Evolutionary conservation across 306 rosid species (phyloP).

Genomic region (Crotalaria pallida): DNA sequence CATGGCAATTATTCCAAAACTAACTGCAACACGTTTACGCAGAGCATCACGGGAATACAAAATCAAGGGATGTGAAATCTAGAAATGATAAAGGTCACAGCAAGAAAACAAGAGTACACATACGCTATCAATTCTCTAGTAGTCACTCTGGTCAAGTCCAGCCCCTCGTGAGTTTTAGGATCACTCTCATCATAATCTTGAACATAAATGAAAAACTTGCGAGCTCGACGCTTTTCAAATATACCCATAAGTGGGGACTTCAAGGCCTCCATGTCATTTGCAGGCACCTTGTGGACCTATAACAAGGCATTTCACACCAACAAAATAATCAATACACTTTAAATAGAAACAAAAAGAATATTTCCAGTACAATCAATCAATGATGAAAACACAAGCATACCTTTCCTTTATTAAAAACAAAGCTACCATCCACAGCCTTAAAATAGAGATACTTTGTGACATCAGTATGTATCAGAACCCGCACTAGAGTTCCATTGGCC

Average conservation of each 20-base stretch:
- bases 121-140: constrained; percentile 85
- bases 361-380: background rate
- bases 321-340: background rate
- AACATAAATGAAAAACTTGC: constrained; percentile 88
- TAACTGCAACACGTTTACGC: background rate
- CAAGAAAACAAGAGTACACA: constrained; percentile 20
- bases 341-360: background rate
- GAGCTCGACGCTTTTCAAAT: constrained; percentile 92
- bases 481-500: constrained; percentile 94
- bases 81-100: background rate
- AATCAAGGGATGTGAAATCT: background rate
- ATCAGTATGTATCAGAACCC: constrained; percentile 93
- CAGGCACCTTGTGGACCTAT: constrained; percentile 92
- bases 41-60: background rate
- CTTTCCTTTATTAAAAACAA: constrained; percentile 72
- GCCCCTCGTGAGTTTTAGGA: constrained; percentile 86
- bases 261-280: constrained; percentile 88
- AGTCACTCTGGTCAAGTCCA: constrained; percentile 85
- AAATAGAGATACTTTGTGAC: constrained; percentile 93
- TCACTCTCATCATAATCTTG: constrained; percentile 68
- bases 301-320: constrained; percentile 15
- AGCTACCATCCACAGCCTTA: constrained; percentile 85
- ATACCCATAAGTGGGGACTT: constrained; percentile 95
- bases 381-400: constrained; percentile 17
- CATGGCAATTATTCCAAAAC: background rate